These are phyloP conservation scores for Ligustrum vulgare DNA, from an alignment of 257 asterid species.

Conservation along the genomic window DNA sequence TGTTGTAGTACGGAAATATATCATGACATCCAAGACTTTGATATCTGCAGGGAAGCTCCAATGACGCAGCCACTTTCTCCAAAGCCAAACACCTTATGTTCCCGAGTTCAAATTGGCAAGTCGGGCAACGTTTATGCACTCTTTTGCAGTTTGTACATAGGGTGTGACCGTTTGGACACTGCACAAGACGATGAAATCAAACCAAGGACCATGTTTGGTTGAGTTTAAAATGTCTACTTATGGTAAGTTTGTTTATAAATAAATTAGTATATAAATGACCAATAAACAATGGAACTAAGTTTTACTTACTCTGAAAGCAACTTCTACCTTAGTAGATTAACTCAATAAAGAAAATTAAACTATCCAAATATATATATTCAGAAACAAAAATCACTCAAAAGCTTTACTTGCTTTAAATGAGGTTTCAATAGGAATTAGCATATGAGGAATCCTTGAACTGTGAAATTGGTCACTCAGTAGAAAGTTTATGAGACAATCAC, in stretches of 20 bases:
- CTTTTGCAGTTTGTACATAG: constrained; percentile 72
- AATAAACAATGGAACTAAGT: neutral
- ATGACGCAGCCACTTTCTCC: constrained; percentile 78
- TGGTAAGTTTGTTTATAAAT: neutral
- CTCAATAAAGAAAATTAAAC: neutral
- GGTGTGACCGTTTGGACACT: constrained; percentile 94
- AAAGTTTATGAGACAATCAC: neutral
- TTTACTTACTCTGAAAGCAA: neutral
- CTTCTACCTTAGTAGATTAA: neutral
- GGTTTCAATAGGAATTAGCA: neutral
- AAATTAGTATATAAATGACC: too few species aligned
- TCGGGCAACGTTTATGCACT: constrained; percentile 62
- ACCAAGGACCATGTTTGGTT: neutral
- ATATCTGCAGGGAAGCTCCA: constrained; percentile 76
- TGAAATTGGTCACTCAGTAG: neutral
- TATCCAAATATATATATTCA: neutral
- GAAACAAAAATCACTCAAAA: neutral
- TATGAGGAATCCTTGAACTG: neutral
- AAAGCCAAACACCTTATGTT: constrained; percentile 81
- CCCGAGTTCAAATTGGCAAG: constrained; percentile 62
- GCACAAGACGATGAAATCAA: constrained; percentile 20
- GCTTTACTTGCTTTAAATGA: neutral
- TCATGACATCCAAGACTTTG: constrained; percentile 64
- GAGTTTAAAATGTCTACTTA: neutral
- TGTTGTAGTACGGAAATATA: constrained; percentile 58